phyloP scores from a whole-genome alignment of 78 protist genomes.

The Protostelium mycophagum region DNA sequence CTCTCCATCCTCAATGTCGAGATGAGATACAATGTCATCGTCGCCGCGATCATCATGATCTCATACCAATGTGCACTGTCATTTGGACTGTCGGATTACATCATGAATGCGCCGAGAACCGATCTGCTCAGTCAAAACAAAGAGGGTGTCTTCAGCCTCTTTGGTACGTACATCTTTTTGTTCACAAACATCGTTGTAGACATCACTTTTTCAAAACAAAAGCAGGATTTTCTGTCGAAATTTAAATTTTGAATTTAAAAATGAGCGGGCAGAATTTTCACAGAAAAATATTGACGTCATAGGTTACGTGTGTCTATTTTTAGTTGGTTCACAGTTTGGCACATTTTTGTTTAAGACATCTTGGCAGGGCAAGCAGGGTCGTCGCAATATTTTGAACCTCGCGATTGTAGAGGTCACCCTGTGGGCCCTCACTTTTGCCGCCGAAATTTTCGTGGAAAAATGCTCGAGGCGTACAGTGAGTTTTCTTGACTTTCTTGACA shows the following conservation, averaged over 20 bases:
- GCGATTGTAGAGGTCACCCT: neutral
- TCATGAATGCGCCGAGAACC: constrained; percentile 35
- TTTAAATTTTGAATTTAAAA: too few relatives aligned
- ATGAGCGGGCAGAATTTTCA: too few relatives aligned
- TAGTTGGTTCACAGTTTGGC: neutral
- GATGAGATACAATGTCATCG: constrained; percentile 9
- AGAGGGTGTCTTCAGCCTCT: constrained; percentile 71
- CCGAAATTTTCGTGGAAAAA: neutral
- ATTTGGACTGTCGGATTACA: constrained; percentile 52
- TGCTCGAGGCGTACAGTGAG: neutral
- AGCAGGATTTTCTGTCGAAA: too few relatives aligned
- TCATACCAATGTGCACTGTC: constrained; percentile 11
- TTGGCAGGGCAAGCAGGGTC: neutral
- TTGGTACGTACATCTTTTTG: constrained; percentile 24
- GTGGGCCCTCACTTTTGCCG: neutral
- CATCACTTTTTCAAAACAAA: too few relatives aligned
- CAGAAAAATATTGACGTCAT: too few relatives aligned
- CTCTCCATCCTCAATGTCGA: constrained; percentile 31
- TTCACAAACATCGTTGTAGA: too few relatives aligned
- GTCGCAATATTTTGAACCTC: neutral
- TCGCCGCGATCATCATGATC: constrained; percentile 22
- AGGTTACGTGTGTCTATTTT: neutral
- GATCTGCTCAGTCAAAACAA: constrained; percentile 59
- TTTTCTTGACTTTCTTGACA: neutral
- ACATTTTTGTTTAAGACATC: neutral